Conservation (phyloP, 352 stramenopile genomes). For the Globisporangium mamillatum region DNA sequence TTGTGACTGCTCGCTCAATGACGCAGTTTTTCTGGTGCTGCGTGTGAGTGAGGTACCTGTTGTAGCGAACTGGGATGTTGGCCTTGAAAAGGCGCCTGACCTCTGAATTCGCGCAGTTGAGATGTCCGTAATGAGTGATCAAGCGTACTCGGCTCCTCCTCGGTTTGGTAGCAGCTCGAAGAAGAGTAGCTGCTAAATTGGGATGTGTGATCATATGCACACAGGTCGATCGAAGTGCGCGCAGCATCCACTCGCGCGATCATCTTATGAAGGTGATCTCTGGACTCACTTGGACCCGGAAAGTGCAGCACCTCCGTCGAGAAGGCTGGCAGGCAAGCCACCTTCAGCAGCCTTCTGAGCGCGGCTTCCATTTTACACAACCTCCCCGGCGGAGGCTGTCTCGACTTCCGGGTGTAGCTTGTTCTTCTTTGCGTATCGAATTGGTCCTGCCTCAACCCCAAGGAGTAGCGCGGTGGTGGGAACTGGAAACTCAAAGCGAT, state of each 20-base stretch:
- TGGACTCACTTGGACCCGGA: neutral
- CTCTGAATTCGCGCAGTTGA: too few relatives aligned
- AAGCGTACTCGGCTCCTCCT: neutral
- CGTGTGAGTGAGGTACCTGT: too few relatives aligned
- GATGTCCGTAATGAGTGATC: neutral
- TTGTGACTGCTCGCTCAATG: too few relatives aligned
- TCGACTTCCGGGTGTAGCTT: neutral
- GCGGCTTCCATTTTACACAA: neutral
- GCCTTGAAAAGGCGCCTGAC: too few relatives aligned
- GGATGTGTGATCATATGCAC: neutral
- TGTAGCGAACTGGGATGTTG: too few relatives aligned
- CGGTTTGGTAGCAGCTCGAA: neutral
- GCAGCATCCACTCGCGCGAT: neutral
- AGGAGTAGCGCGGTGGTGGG: too few relatives aligned
- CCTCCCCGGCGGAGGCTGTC: neutral
- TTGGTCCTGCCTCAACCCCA: too few relatives aligned
- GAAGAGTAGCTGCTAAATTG: neutral
- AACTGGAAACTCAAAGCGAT: too few relatives aligned
- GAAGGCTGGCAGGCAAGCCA: neutral
- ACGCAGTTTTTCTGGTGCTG: too few relatives aligned
- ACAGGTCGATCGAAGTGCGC: neutral
- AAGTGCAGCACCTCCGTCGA: neutral
- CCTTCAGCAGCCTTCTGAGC: neutral
- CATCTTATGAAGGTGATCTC: neutral
- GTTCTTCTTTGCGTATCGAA: neutral